Evolutionary conservation across 2,329 filamentous ascomycete genomes (phyloP).

Genomic region (Colletotrichum higginsianum): DNA sequence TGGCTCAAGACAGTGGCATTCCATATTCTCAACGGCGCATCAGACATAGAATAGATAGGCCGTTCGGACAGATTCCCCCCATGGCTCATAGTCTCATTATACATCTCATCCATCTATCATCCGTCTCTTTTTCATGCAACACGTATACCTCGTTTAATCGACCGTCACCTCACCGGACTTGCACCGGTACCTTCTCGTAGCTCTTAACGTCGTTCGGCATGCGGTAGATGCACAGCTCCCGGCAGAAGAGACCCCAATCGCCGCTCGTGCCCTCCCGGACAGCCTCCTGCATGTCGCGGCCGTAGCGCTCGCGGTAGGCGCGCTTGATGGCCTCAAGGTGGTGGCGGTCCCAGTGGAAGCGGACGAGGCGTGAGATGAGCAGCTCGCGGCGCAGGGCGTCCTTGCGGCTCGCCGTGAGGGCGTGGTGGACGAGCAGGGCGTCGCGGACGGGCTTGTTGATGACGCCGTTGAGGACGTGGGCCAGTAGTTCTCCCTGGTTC

Average conservation of each 20-base stretch:
- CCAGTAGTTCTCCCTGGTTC: slow-evolving; percentile 88
- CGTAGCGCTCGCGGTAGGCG: slow-evolving; percentile 86
- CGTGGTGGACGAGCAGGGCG: slow-evolving; percentile 91
- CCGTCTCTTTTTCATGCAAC: neutral
- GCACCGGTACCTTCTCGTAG: slow-evolving; percentile 60
- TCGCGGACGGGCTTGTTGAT: slow-evolving; percentile 97
- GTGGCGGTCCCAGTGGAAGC: slow-evolving; percentile 91
- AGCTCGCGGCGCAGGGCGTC: slow-evolving; percentile 85
- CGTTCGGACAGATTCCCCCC: slow-evolving; percentile 22
- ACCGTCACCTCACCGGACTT: slow-evolving; percentile 7
- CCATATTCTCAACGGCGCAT: neutral
- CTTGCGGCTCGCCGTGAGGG: slow-evolving; percentile 80
- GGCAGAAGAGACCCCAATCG: slow-evolving; percentile 84
- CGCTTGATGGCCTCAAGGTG: slow-evolving; percentile 86
- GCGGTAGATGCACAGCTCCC: slow-evolving; percentile 75
- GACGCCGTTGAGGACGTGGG: slow-evolving; percentile 95
- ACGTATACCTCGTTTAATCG: no score
- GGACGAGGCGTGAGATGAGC: slow-evolving; percentile 87
- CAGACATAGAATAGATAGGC: slow-evolving; percentile 4
- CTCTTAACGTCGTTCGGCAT: slow-evolving; percentile 72
- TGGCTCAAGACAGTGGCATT: neutral
- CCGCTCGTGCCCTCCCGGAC: slow-evolving; percentile 83
- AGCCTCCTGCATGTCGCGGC: slow-evolving; percentile 80
- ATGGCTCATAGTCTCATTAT: slow-evolving; percentile 32
- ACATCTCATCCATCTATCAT: slow-evolving; percentile 6